Evolutionary conservation across 352 stramenopile species (phyloP).

Genomic region (Phytophthora parvispora): DNA sequence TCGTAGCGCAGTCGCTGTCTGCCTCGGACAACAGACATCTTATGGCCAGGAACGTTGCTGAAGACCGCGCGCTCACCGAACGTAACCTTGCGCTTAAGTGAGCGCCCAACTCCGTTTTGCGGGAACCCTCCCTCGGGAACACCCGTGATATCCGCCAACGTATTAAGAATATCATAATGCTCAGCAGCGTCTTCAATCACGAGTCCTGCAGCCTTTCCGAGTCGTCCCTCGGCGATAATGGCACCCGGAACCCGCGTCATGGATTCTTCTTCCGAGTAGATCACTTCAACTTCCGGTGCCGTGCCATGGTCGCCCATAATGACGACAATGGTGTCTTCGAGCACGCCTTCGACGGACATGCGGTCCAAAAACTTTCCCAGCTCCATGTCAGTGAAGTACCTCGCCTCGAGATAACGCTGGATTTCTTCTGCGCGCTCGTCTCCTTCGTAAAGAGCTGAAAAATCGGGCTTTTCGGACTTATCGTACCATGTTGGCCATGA

Average conservation of each 20-base stretch:
- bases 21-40: constrained; percentile 57
- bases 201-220: constrained; percentile 43
- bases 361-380: constrained; percentile 66
- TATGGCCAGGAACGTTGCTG: constrained; percentile 60
- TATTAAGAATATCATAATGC: constrained; percentile 76
- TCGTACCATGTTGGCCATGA: constrained; percentile 54
- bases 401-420: constrained; percentile 58
- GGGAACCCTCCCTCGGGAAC: constrained; percentile 60
- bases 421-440: constrained; percentile 39
- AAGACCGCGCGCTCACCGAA: constrained; percentile 46
- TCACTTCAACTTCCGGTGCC: constrained; percentile 45
- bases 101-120: constrained; percentile 62
- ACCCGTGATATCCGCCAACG: constrained; percentile 67
- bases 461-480: constrained; percentile 52
- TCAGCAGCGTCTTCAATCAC: constrained; percentile 53
- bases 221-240: constrained; percentile 60
- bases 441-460: constrained; percentile 57
- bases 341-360: constrained; percentile 45
- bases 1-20: constrained; percentile 57
- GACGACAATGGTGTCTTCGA: constrained; percentile 71
- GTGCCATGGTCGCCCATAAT: constrained; percentile 66
- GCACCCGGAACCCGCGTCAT: constrained; percentile 46
- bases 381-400: constrained; percentile 67
- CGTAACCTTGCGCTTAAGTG: constrained; percentile 50
- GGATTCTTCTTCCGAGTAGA: constrained; percentile 53